Percentiles rank a stretch among this genome's conserved stretches.
These are phyloP conservation scores for Eimeria praecox DNA, from an alignment of 169 alveolate species.

Conservation along the genomic window DNA sequence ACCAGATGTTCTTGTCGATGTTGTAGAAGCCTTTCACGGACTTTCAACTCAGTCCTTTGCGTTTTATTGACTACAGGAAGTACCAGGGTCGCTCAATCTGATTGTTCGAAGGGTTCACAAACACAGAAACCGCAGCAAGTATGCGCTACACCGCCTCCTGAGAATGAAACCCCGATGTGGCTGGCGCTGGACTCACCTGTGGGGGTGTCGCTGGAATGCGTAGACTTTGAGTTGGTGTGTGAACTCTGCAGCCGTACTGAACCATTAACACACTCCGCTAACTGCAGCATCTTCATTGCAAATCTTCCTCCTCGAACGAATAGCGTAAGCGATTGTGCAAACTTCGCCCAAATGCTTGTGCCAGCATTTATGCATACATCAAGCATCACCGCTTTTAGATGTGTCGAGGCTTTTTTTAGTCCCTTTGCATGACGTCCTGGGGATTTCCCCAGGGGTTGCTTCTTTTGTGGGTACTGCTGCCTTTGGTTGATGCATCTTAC, in stretches of 20 bases:
- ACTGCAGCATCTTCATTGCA: slow-evolving; percentile 75
- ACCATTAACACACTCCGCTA: slow-evolving; percentile 64
- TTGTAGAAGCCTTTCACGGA: background rate
- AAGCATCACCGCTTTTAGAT: background rate
- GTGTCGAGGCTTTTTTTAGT: background rate
- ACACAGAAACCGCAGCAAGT: slow-evolving; percentile 53
- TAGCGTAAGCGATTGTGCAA: background rate
- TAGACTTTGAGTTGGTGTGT: background rate
- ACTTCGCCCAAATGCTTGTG: background rate
- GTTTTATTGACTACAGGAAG: slow-evolving; percentile 25
- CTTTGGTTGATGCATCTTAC: background rate
- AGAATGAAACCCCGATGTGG: background rate
- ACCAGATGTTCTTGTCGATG: background rate
- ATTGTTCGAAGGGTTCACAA: slow-evolving; percentile 39
- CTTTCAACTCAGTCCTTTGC: background rate
- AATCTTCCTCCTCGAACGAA: slow-evolving; percentile 68
- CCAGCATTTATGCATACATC: background rate
- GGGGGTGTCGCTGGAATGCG: background rate
- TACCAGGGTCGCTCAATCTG: background rate
- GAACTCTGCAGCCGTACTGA: slow-evolving; percentile 31
- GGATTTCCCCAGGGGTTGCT: background rate
- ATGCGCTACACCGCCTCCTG: background rate
- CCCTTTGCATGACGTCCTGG: background rate
- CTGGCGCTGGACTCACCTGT: background rate
- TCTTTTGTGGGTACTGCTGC: background rate